Conservation (phyloP, 2,329 filamentous ascomycete species). For the Diaporthe vaccinii region DNA sequence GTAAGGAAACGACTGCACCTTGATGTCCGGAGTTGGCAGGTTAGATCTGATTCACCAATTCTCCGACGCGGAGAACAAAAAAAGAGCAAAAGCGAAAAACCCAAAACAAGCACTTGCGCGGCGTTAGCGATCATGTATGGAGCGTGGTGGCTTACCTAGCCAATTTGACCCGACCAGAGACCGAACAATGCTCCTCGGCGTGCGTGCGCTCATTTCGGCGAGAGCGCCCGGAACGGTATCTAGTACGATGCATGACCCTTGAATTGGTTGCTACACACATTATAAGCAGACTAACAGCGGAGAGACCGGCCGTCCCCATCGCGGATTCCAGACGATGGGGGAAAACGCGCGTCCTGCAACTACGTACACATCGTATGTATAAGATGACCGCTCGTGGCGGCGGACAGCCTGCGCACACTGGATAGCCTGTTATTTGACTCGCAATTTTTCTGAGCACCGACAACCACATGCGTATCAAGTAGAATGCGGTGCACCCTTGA, state of each 20-base stretch:
- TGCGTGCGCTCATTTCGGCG: constrained; percentile 16
- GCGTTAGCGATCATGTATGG: constrained; percentile 14
- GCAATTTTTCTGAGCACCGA: not conserved
- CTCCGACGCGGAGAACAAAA: constrained; percentile 22
- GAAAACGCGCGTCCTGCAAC: constrained; percentile 2
- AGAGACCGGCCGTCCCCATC: constrained; percentile 1
- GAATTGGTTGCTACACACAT: constrained; percentile 36
- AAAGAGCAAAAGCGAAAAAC: constrained; percentile 30
- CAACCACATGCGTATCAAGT: not conserved
- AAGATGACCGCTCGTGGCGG: constrained; percentile 5
- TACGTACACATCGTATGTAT: constrained; percentile 7
- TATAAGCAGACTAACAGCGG: constrained; percentile 24
- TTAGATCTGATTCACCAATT: constrained; percentile 35
- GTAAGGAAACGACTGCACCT: constrained; percentile 35
- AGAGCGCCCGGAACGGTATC: constrained; percentile 1
- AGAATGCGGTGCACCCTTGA: constrained; percentile 1
- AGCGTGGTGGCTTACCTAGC: not conserved
- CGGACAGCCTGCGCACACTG: not conserved
- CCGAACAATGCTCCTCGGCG: not conserved
- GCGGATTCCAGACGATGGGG: not conserved
- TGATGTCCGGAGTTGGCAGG: constrained; percentile 40
- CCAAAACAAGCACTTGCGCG: constrained; percentile 34
- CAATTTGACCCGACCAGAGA: constrained; percentile 18
- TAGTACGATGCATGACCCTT: constrained; percentile 31
- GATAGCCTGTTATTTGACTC: not conserved